Conservation (phyloP, 352 stramenopile genomes). For the Globisporangium radiosum region DNA sequence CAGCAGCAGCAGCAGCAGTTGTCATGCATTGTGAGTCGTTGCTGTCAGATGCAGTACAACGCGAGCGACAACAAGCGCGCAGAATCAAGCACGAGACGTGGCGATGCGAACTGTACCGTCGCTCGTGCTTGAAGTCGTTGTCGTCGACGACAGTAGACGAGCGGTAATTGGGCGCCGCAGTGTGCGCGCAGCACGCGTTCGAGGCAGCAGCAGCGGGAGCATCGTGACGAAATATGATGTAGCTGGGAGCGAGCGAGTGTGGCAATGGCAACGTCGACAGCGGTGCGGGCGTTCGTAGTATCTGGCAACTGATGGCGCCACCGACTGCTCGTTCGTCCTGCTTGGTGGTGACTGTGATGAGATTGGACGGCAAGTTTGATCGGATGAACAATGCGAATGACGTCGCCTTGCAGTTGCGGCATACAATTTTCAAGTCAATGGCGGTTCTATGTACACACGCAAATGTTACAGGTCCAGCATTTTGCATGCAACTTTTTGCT, state of each 20-base stretch:
- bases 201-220: slow-evolving; percentile 2
- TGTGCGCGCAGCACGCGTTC: background rate
- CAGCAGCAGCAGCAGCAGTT: too few species aligned
- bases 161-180: background rate
- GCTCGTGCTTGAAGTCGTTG: background rate
- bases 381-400: too few species aligned
- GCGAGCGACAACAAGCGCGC: background rate
- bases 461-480: too few species aligned
- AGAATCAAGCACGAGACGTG: slow-evolving; percentile 2
- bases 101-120: background rate
- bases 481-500: too few species aligned
- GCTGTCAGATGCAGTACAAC: too few species aligned
- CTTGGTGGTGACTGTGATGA: background rate
- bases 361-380: too few species aligned
- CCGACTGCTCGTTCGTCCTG: background rate
- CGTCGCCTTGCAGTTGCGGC: too few species aligned
- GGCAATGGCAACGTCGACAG: background rate
- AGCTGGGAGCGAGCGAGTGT: background rate
- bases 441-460: too few species aligned
- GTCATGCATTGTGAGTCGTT: too few species aligned
- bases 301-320: too few species aligned
- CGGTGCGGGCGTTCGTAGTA: background rate
- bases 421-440: too few species aligned
- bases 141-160: background rate
- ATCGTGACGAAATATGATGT: background rate